A percentile compares a stretch with the other conserved stretches of the same genome.
Conservation (phyloP, 257 asterid genomes). For the Anisodus tanguticus region DNA sequence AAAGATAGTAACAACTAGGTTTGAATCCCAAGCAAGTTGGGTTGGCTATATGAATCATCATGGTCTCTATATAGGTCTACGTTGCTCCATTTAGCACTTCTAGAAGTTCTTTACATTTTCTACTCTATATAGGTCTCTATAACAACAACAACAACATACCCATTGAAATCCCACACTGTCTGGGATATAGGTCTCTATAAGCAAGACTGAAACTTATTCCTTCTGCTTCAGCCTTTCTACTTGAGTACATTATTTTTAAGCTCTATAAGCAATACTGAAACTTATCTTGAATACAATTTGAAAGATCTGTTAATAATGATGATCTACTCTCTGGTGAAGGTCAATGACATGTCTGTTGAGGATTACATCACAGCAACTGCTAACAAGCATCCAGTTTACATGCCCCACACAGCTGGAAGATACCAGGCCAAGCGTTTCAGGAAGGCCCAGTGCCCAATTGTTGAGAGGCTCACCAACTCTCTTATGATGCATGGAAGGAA, state of each 20-base stretch:
- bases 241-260: not conserved
- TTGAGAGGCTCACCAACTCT: constrained; percentile 78
- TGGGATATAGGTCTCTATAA: too few species aligned
- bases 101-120: too few species aligned
- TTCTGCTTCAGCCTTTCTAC: not conserved
- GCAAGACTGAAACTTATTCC: not conserved
- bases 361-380: constrained; percentile 89
- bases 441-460: constrained; percentile 89
- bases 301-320: not conserved
- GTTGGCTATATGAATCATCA: not conserved
- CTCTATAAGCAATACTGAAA: not conserved
- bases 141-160: too few species aligned
- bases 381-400: constrained; percentile 65
- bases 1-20: too few species aligned
- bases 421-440: constrained; percentile 80
- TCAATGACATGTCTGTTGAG: constrained; percentile 73
- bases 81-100: not conserved
- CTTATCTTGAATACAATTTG: not conserved
- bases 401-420: constrained; percentile 89
- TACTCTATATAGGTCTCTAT: not conserved
- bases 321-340: constrained; percentile 36
- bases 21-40: not conserved
- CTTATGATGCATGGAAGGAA: constrained; percentile 95
- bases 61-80: too few species aligned
- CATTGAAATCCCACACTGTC: too few species aligned